Evolutionary conservation across 2,329 filamentous ascomycete genomes (phyloP), one percentile per base, ranked within the genome.

Genomic region (Cordyceps sp.): DNA sequence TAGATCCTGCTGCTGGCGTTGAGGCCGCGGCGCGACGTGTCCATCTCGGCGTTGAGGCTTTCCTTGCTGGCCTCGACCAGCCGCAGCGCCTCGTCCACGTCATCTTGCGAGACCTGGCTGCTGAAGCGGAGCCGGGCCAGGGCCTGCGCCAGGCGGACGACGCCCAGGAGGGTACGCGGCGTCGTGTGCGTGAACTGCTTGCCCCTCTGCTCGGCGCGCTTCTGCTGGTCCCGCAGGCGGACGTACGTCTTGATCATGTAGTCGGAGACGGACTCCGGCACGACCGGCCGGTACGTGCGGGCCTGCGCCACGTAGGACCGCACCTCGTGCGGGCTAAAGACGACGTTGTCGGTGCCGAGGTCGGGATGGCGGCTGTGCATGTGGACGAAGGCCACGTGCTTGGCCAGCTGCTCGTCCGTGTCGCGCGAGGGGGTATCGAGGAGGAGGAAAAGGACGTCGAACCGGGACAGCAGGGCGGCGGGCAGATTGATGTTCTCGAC

Each of bases 401-500:
- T 83, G 39, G 90, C 90, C 16, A 98, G 73, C 56, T 93, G 83
- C 49, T 92, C 85, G 48, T 98, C 90, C 1, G 73, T 69, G 43
- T 98, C 90, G 40, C 85, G 79, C 14, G 76, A 78, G 3, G 90
- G 88, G 24, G 84, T 93, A 61, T 98, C 90, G 36, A 98, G 78
- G 46, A 98, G 86, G 29, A 98, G 67, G 67, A 96, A 98, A 43
- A 98, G 72, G 43, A 98, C 70, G 54, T 98, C 90, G 58, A 98
- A 98, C 71, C 90, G 83, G 37, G 88, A 94, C 33, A 98, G 72
- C 15, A 98, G 73, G 15, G 90, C 90, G 14, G 90, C 90, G n/a
- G 90, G 90, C 26, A 98, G 75, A 57, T 98, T 98, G 59, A 98
- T 98, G 57, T 98, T 98, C 56, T 98, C 90, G 18, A 98, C 86